Evolutionary conservation across 148 eudicot species (phyloP).

Genomic region (Suaeda aralocaspica): DNA sequence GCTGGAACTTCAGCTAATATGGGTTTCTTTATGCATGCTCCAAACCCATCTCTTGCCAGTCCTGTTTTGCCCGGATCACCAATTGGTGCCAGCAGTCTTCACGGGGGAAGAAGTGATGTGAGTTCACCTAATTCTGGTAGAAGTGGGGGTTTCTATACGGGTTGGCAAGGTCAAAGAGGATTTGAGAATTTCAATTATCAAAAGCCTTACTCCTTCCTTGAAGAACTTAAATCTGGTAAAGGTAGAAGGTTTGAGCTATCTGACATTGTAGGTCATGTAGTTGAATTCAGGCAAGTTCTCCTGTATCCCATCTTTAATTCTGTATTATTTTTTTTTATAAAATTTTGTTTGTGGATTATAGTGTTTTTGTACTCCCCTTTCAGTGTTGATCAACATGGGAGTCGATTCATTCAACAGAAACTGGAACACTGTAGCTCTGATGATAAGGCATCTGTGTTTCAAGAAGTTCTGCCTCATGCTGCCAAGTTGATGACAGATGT

Average conservation of each 20-base stretch:
- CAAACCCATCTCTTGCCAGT: conserved; percentile 53
- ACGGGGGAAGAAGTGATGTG: conserved; percentile 55
- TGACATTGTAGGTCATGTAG: conserved; percentile 67
- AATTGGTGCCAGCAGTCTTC: conserved; percentile 41
- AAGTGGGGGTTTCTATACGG: conserved; percentile 44
- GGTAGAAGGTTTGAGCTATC: conserved; percentile 72
- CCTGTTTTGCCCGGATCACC: conserved; percentile 80
- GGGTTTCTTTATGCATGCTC: conserved; percentile 51
- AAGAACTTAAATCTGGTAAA: conserved; percentile 69
- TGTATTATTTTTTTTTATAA: not conserved
- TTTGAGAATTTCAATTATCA: conserved; percentile 41
- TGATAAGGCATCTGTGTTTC: conserved; percentile 76
- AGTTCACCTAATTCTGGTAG: conserved; percentile 46
- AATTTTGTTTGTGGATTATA: not conserved
- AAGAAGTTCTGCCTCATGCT: conserved; percentile 84
- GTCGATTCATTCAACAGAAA: conserved; percentile 94
- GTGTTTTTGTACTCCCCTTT: conserved; percentile 6
- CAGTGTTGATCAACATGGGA: conserved; percentile 96
- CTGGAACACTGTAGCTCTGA: conserved; percentile 69
- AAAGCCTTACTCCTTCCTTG: conserved; percentile 66
- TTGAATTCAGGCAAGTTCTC: conserved; percentile 67
- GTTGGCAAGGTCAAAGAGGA: conserved; percentile 70
- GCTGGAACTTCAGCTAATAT: conserved; percentile 42
- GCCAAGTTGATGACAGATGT: conserved; percentile 87
- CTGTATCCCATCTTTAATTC: not conserved